Base-by-base conservation (phyloP, 2,329 filamentous ascomycete species). In the Aspergillus sp. region DNA sequence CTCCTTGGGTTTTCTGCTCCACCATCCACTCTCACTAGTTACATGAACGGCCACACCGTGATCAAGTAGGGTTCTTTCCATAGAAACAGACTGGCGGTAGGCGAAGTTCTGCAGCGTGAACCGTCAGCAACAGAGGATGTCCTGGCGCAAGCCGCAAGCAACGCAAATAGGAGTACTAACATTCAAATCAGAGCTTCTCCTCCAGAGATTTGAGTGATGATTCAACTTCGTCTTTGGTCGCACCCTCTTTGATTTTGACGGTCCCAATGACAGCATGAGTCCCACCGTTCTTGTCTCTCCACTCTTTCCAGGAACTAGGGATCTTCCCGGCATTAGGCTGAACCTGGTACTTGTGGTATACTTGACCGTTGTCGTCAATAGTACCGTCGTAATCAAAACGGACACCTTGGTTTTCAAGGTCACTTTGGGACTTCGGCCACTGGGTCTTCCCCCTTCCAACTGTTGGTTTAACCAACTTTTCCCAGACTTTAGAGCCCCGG, bases 321-420 rank as follows among this genome's bases (percentile, higher is more conserved):
- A 70, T 60, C 55, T 70, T 69, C 22, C 68, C 68, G 22, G 63
- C 63, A 50, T 71, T 69, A 5, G 68, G 65, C 57, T 72, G 68
- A 24, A 65, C 47, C 53, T 70, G 65, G 45, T 61, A 72, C 56
- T 67, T 67, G 60, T 66, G 61, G 53, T 66, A 62, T 45, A 47
- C 53, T 18, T 39, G 15, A 30, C 54, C 55, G 24, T 54, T 48
- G 22, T 61, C 20, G 12, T 48, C 56, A 39, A 63, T 38, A 22
- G 42, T 51, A 17, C 61, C 59, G 47, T 61, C 58, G 38, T 63
- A 63, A 34, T 63, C 59, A 32, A 48, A 63, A 20, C 61, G 53
- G 18, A 63, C 56, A 2, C 61, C 61, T 20, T 45, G 43, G 5
- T 56, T 42, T 24, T 53, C 41, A 30, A 53, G 51, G 15, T 63